phyloP scores from a whole-genome alignment of 768 basidiomycete species.

The Mycena pura region DNA sequence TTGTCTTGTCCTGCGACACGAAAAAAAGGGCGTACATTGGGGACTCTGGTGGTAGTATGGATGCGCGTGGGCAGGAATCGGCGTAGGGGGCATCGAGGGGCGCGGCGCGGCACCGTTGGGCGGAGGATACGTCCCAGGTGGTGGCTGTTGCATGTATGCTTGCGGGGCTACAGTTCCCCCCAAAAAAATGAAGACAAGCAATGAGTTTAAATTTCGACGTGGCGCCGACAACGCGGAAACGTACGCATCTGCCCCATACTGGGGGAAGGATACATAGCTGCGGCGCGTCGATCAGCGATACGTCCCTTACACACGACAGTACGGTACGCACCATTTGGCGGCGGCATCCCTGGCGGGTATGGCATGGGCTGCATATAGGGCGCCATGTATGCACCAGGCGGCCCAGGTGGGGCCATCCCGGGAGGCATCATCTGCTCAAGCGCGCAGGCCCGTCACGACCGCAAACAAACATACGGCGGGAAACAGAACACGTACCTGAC shows the following conservation, averaged over 20 bases:
- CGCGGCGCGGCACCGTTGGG: slow-evolving; percentile 81
- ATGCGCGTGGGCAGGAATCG: slow-evolving; percentile 86
- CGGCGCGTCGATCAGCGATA: slow-evolving; percentile 8
- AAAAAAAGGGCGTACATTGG: slow-evolving; percentile 62
- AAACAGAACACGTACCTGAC: slow-evolving; percentile 59
- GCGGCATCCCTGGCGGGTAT: slow-evolving; percentile 81
- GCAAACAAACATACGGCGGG: neutral
- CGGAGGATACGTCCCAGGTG: slow-evolving; percentile 79
- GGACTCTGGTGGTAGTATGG: slow-evolving; percentile 91
- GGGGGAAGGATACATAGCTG: slow-evolving; percentile 83
- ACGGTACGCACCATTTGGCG: slow-evolving; percentile 69
- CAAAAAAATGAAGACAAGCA: too few relatives aligned
- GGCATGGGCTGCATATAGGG: slow-evolving; percentile 89
- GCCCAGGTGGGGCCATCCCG: slow-evolving; percentile 79
- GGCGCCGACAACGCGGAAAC: slow-evolving; percentile 35
- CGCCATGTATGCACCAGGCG: slow-evolving; percentile 80
- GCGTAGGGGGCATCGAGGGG: slow-evolving; percentile 91
- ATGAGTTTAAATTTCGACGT: neutral
- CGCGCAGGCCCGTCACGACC: neutral
- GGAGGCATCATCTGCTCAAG: slow-evolving; percentile 77
- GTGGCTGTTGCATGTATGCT: slow-evolving; percentile 79
- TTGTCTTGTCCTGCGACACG: slow-evolving; percentile 4
- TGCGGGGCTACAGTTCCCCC: slow-evolving; percentile 65
- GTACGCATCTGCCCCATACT: slow-evolving; percentile 89
- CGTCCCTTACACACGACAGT: slow-evolving; percentile 1